Conservation (phyloP, 768 basidiomycete genomes). For the Cubamyces lactineus region DNA sequence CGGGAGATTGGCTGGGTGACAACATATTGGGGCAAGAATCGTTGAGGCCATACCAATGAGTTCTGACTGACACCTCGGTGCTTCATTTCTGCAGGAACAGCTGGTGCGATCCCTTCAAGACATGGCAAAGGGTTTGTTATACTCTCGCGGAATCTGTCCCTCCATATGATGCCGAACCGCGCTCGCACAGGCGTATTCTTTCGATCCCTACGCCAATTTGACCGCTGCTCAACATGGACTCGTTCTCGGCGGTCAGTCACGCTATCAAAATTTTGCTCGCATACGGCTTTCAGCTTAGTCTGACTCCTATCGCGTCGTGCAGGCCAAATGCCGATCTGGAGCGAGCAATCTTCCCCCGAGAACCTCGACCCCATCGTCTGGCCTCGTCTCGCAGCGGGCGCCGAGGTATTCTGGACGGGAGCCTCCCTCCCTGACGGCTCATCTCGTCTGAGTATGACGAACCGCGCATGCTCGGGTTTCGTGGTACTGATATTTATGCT, state of each 20-base stretch:
- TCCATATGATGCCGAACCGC: background rate
- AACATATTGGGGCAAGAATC: conserved; percentile 36
- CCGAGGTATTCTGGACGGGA: conserved; percentile 81
- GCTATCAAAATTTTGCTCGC: background rate
- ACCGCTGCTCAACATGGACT: conserved; percentile 48
- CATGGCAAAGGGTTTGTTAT: conserved; percentile 67
- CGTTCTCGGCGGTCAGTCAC: conserved; percentile 62
- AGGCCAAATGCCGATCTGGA: conserved; percentile 68
- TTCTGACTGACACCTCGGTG: background rate
- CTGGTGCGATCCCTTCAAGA: conserved; percentile 82
- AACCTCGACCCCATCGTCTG: conserved; percentile 72
- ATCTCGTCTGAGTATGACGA: conserved; percentile 27
- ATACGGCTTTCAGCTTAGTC: background rate
- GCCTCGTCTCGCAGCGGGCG: conserved; percentile 71
- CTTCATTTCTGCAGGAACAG: conserved; percentile 46
- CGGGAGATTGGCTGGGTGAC: conserved; percentile 69
- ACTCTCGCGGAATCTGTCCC: conserved; percentile 14
- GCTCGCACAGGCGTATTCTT: conserved; percentile 55
- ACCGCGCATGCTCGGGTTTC: too few species aligned
- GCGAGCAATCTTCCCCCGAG: conserved; percentile 67
- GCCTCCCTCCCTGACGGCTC: conserved; percentile 38
- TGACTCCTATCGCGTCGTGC: background rate
- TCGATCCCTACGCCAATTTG: conserved; percentile 68
- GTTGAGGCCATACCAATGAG: background rate
- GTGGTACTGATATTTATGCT: too few species aligned